Evolutionary conservation across 2,329 filamentous ascomycete genomes (phyloP).

Genomic region (Microsporum ferrugineum): DNA sequence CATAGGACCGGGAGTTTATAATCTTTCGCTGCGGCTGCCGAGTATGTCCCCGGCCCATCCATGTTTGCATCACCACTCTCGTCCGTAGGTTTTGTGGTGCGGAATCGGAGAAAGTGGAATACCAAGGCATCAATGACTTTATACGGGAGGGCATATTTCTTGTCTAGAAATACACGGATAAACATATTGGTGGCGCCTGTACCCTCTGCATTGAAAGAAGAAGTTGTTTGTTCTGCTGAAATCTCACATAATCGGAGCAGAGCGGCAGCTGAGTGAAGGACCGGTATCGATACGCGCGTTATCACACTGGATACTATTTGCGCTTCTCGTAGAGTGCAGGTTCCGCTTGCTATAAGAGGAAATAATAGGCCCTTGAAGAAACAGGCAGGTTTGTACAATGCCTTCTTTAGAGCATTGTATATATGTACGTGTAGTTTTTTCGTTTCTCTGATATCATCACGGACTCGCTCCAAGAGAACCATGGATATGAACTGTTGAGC

Average conservation of each 20-base stretch:
- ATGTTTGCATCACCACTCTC: conserved; percentile 45
- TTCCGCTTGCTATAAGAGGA: conserved; percentile 70
- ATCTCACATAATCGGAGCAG: conserved; percentile 90
- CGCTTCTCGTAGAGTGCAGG: conserved; percentile 85
- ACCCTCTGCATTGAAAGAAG: conserved; percentile 59
- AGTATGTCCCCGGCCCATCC: conserved; percentile 25
- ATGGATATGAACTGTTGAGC: conserved; percentile 78
- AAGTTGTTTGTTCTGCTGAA: conserved; percentile 72
- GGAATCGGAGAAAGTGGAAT: conserved; percentile 91
- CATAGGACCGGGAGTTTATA: conserved; percentile 78
- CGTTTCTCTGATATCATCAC: conserved; percentile 84
- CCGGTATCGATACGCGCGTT: conserved; percentile 71
- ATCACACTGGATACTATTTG: conserved; percentile 83
- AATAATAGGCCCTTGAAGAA: conserved; percentile 97
- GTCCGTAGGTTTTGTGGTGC: conserved; percentile 53
- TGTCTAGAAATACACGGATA: conserved; percentile 84
- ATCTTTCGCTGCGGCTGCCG: conserved; percentile 41
- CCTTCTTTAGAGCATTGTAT: conserved; percentile 87
- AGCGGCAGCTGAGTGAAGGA: conserved; percentile 83
- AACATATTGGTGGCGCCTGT: conserved; percentile 91
- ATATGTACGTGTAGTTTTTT: conserved; percentile 93
- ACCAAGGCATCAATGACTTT: conserved; percentile 90
- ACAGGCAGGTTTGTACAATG: conserved; percentile 81
- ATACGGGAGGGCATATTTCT: conserved; percentile 91
- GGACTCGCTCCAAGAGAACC: conserved; percentile 78